Base-by-base conservation (phyloP, 768 basidiomycete genomes). In the Leccinum obscurum region DNA sequence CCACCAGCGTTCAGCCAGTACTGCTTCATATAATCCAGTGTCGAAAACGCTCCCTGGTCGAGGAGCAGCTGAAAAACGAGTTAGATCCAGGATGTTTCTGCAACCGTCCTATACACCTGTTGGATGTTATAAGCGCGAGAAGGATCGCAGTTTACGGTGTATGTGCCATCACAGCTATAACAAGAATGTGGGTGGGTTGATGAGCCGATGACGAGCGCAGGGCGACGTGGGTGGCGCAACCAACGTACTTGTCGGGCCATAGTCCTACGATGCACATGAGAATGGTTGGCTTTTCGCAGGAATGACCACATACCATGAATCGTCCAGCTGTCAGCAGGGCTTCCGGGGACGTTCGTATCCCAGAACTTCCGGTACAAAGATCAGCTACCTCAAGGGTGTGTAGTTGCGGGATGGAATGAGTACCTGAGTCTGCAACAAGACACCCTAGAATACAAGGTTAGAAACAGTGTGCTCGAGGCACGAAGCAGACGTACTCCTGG, bases 291-390 rank as follows among this genome's bases (percentile, higher is more conserved):
- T 20, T 15, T 32, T 34, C 34, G 34, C 3, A 32, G 3, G 3
- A 30, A 6, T 15, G 41, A 22, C 48, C n/a, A 67, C 79, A 30
- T 57, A 85, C 88, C 87, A 58, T 89, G 88, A 54, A 90, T 85
- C 0, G 88, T 91, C 88, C 89, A 92, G 67, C 85, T 86, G 66
- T 89, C 69, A 11, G 65, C 65, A 3, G 88, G 89, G 7, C 89
- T 88, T 28, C 84, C 84, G 0, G 79, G 75, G 0, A 87, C 84
- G 49, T 84, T 69, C 1, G 84, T 87, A 61, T 91, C 88, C 89
- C 90, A 91, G 73, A 90, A 88, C 84, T 88, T 69, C 11, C 26
- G 20, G n/a, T 6, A 59, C 8, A 26, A 58, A 37, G 22, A 24
- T 70, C 56, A 67, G 57, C 9, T 3, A 9, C 35, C n/a, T 41